Percentiles rank a stretch among this genome's conserved stretches.
These are phyloP conservation scores for Ceratobasidium sp. DNA, from an alignment of 1,284 basidiomycete species.

Conservation along the genomic window DNA sequence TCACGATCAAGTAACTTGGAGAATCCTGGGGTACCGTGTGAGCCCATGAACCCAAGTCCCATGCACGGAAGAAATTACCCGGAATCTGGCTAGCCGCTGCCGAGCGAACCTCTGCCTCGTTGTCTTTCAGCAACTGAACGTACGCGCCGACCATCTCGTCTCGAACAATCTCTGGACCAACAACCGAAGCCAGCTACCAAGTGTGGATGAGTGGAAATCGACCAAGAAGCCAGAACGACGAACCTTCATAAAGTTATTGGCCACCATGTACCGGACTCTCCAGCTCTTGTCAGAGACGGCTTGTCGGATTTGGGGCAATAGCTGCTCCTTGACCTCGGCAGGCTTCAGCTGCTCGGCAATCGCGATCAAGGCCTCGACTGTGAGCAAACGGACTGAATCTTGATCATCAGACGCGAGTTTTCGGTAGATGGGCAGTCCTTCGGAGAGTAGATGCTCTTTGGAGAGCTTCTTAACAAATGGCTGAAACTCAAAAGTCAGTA, in stretches of 20 bases:
- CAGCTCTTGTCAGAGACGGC: conserved; percentile 96
- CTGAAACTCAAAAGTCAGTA: conserved; percentile 52
- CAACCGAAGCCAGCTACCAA: conserved; percentile 83
- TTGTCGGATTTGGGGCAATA: conserved; percentile 86
- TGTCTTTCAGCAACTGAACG: conserved; percentile 94
- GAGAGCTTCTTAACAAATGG: conserved; percentile 78
- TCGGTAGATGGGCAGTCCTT: conserved; percentile 92
- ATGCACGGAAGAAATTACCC: conserved; percentile 58
- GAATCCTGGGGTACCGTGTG: conserved; percentile 70
- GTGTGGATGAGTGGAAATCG: conserved; percentile 28
- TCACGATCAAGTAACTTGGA: conserved; percentile 94
- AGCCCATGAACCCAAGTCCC: background rate
- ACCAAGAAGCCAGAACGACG: conserved; percentile 42
- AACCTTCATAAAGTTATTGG: conserved; percentile 96
- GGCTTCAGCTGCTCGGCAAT: conserved; percentile 86
- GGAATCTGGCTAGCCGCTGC: conserved; percentile 97
- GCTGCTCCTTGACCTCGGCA: conserved; percentile 88
- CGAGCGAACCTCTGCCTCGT: conserved; percentile 98
- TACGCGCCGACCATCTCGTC: conserved; percentile 95
- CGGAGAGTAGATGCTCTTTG: conserved; percentile 81
- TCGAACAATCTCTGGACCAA: conserved; percentile 88
- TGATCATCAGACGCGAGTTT: conserved; percentile 96
- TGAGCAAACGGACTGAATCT: conserved; percentile 95
- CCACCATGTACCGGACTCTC: conserved; percentile 99
- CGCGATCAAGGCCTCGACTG: conserved; percentile 94